These are phyloP conservation scores for Phanerodontia chrysosporium DNA, from an alignment of 768 basidiomycete species.

Conservation along the genomic window DNA sequence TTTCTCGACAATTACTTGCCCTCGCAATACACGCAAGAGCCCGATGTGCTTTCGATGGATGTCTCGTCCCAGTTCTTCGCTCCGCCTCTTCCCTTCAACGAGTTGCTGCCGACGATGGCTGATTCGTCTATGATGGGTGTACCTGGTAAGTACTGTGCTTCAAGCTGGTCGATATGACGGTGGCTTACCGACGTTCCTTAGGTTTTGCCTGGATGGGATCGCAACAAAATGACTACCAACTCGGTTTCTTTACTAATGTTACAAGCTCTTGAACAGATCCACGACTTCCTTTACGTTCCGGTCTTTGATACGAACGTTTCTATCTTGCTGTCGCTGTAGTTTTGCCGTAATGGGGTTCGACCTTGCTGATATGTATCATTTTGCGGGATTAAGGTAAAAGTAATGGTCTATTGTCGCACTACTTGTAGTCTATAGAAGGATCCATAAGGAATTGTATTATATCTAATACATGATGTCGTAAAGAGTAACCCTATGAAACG, in stretches of 20 bases:
- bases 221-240: background rate
- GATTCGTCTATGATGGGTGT: conserved; percentile 45
- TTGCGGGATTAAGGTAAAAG: background rate
- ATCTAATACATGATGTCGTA: background rate
- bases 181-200: background rate
- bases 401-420: background rate
- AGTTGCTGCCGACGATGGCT: conserved; percentile 55
- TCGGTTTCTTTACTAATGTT: background rate
- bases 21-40: background rate
- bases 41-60: background rate
- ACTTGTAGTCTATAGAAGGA: background rate
- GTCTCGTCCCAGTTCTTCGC: conserved; percentile 38
- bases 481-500: background rate
- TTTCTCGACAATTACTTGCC: background rate
- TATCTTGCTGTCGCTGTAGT: no score
- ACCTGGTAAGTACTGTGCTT: conserved; percentile 36
- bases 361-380: background rate
- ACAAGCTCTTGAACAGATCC: background rate
- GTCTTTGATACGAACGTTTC: no score
- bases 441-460: background rate
- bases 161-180: background rate
- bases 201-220: conserved; percentile 20
- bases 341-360: background rate
- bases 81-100: conserved; percentile 56
- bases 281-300: background rate